A percentile compares a stretch with the other conserved stretches of the same genome.
These are phyloP conservation scores for Climacium dendroides DNA, from an alignment of 225 moss, liverwort and hornwort genomes.

Conservation along the genomic window DNA sequence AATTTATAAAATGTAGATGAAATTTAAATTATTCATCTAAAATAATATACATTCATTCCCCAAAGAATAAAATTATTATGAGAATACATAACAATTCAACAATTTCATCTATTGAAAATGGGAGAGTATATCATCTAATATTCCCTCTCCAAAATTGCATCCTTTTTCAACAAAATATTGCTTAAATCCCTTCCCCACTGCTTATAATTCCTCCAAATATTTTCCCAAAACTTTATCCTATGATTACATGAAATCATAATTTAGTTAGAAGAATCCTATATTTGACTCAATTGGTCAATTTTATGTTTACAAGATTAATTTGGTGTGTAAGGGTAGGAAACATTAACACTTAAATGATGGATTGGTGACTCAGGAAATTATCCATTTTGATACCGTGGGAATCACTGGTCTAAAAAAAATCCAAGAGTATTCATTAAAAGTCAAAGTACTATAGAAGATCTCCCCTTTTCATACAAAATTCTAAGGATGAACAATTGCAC, in stretches of 20 bases:
- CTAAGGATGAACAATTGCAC: no score
- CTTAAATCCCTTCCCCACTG: no score
- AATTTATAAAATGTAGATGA: not conserved
- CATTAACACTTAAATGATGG: no score
- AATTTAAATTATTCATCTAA: not conserved
- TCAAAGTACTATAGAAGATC: no score
- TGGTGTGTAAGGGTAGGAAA: not conserved
- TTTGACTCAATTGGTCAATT: not conserved
- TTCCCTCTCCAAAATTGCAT: rapidly evolving
- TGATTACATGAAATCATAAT: not conserved
- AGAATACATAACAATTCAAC: not conserved
- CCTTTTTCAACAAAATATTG: no score
- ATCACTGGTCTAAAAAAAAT: no score
- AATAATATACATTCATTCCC: no score
- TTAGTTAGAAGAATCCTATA: not conserved
- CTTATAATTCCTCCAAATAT: not conserved
- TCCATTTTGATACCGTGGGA: no score
- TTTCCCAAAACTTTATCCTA: not conserved
- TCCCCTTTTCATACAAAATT: no score
- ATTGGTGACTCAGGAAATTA: no score
- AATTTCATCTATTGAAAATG: not conserved
- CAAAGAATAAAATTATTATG: no score
- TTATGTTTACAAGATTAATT: not conserved
- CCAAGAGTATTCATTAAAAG: no score
- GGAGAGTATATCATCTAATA: not conserved